Conservation (phyloP, 306 rosid species). For the Coriaria nepalensis region DNA sequence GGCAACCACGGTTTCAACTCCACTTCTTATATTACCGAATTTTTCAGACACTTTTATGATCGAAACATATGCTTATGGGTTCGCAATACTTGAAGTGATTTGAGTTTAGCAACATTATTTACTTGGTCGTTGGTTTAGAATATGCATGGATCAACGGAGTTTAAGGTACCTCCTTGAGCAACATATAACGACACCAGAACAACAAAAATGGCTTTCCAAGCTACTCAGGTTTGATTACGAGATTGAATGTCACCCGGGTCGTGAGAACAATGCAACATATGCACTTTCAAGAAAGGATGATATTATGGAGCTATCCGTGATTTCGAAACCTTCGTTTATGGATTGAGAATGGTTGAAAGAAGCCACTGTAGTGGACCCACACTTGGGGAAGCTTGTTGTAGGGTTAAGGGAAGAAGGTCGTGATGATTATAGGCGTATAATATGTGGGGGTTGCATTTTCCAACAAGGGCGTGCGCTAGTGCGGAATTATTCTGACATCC, state of each 20-base stretch:
- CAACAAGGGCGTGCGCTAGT: neutral
- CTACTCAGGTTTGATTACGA: neutral
- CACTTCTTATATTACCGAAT: no score
- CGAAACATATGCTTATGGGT: neutral
- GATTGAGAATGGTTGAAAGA: no score
- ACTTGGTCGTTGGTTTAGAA: neutral
- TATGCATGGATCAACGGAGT: neutral
- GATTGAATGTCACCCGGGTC: neutral
- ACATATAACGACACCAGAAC: neutral
- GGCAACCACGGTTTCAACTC: neutral
- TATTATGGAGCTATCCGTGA: neutral
- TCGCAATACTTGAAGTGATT: neutral
- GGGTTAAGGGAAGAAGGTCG: neutral
- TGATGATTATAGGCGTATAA: neutral
- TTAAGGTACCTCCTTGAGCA: neutral
- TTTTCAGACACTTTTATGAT: neutral
- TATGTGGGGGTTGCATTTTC: neutral
- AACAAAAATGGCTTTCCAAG: neutral
- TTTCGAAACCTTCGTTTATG: neutral
- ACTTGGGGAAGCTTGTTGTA: neutral
- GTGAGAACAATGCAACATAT: neutral
- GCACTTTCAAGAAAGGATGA: neutral
- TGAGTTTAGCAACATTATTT: neutral
- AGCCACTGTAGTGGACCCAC: neutral
- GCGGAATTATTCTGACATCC: no score